Evolutionary conservation across 2,329 filamentous ascomycete species (phyloP).

Genomic region (Cytospora piceicola): DNA sequence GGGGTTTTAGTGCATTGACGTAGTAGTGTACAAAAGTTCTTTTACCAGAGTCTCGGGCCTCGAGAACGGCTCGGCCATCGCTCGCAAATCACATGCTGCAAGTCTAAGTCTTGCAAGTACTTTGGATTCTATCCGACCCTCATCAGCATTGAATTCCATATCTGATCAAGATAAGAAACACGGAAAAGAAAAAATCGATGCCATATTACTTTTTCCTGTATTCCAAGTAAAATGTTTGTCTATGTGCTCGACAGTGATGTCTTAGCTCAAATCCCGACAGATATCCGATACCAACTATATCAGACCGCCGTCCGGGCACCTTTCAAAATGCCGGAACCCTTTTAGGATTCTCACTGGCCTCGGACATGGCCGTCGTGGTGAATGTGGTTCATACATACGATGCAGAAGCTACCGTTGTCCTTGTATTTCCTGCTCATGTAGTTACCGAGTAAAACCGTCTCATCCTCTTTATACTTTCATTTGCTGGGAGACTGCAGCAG

Average conservation of each 20-base stretch:
- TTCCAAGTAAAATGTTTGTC: no score
- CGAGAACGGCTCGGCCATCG: not conserved
- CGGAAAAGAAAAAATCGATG: no score
- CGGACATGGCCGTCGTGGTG: not conserved
- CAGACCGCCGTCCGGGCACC: not conserved
- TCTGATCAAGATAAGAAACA: no score
- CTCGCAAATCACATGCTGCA: slow-evolving; percentile 15
- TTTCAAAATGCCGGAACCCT: not conserved
- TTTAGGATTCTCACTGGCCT: not conserved
- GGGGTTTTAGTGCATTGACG: slow-evolving; percentile 16
- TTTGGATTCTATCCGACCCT: no score
- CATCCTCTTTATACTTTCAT: not conserved
- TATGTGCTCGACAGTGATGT: not conserved
- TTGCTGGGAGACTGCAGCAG: not conserved
- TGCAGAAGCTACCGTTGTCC: not conserved
- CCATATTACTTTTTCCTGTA: no score
- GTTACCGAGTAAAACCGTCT: not conserved
- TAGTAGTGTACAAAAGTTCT: not conserved
- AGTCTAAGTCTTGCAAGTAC: not conserved
- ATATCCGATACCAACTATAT: not conserved
- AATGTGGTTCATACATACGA: not conserved
- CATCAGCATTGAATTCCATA: no score
- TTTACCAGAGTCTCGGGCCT: not conserved
- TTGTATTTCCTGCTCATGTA: not conserved
- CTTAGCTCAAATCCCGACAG: not conserved